These are phyloP conservation scores for Clonostachys solani DNA, from an alignment of 2,329 filamentous ascomycete genomes.

Conservation along the genomic window DNA sequence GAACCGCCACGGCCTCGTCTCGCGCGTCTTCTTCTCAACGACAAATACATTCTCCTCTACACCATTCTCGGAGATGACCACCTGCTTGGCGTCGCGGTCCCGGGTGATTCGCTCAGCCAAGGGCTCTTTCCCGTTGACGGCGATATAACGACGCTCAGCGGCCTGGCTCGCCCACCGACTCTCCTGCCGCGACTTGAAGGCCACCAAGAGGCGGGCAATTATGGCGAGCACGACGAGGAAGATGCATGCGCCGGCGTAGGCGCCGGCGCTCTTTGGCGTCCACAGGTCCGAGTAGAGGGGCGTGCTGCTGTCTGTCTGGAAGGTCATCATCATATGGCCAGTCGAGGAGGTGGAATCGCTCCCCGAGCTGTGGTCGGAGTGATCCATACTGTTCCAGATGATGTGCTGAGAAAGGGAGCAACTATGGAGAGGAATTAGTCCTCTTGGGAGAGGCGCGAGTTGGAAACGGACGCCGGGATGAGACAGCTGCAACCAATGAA, in stretches of 20 bases:
- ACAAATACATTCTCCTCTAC: slow-evolving; percentile 77
- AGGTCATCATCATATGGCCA: slow-evolving; percentile 23
- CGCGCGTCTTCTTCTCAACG: slow-evolving; percentile 51
- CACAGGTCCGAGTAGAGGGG: slow-evolving; percentile 60
- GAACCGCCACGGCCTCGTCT: slow-evolving; percentile 70
- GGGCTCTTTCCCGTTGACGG: slow-evolving; percentile 60
- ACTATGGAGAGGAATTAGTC: not conserved
- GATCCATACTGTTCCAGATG: not conserved
- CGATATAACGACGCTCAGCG: slow-evolving; percentile 71
- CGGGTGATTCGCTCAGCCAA: slow-evolving; percentile 55
- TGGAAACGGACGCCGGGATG: too few relatives aligned
- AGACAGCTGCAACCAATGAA: too few relatives aligned
- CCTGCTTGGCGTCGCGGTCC: slow-evolving; percentile 59
- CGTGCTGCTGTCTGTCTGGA: slow-evolving; percentile 51
- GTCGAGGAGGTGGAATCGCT: not conserved
- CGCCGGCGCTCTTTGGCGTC: slow-evolving; percentile 65
- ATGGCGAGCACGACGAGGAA: slow-evolving; percentile 78
- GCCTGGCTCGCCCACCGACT: slow-evolving; percentile 66
- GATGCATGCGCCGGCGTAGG: slow-evolving; percentile 87
- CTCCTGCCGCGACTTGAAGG: slow-evolving; percentile 62
- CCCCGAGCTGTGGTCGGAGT: not conserved
- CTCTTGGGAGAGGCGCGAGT: too few relatives aligned
- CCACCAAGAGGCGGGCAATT: slow-evolving; percentile 66
- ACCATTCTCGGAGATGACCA: slow-evolving; percentile 69
- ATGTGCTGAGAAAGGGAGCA: not conserved